Percentiles rank a stretch among this genome's conserved stretches.
phyloP scores from a whole-genome alignment of 2,329 filamentous ascomycete species.

The Nemania serpens region DNA sequence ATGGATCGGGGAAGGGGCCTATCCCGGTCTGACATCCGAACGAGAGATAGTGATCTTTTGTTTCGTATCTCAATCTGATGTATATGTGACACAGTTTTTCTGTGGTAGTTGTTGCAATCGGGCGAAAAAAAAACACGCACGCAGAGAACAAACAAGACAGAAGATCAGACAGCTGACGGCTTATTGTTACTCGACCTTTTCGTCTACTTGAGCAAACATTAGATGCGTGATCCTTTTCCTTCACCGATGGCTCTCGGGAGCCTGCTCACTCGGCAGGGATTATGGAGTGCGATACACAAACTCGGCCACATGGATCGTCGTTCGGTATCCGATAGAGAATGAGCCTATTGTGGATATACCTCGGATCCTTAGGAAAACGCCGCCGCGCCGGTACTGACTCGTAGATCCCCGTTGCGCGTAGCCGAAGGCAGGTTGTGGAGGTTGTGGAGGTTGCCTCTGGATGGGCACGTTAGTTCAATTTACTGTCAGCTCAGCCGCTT shows the following conservation, averaged over 20 bases:
- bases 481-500: conserved; percentile 16
- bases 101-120: background rate
- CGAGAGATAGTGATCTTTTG: background rate
- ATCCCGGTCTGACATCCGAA: background rate
- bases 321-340: background rate
- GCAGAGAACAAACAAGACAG: background rate
- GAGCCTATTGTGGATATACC: background rate
- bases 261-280: background rate
- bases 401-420: background rate
- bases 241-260: background rate
- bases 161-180: background rate
- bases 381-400: background rate
- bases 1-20: no score
- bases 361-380: conserved; percentile 2
- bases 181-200: background rate
- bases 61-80: background rate
- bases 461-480: background rate
- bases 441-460: conserved; percentile 1
- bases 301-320: background rate
- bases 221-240: background rate
- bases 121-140: background rate
- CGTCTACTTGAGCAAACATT: background rate
- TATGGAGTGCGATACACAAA: background rate
- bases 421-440: no score
- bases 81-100: background rate